A percentile compares a stretch with the other conserved stretches of the same genome.
phyloP scores from a whole-genome alignment of 2,329 filamentous ascomycete species.

The Lizonia empirigonia region DNA sequence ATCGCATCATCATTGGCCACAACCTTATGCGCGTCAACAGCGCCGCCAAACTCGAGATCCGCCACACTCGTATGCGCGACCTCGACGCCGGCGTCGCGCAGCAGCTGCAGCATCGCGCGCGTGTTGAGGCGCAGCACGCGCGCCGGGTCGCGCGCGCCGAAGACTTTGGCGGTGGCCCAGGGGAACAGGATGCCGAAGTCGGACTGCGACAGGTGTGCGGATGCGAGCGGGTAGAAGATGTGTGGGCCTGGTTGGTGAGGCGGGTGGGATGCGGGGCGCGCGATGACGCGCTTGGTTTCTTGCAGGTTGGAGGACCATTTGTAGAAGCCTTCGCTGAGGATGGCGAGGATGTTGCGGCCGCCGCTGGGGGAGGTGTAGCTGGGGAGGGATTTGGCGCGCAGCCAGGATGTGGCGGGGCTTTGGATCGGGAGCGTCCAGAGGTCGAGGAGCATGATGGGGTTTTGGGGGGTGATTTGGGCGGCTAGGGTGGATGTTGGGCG shows the following conservation, averaged over 20 bases:
- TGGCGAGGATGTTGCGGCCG: conserved; percentile 66
- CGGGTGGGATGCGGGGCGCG: conserved; percentile 60
- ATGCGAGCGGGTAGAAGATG: conserved; percentile 74
- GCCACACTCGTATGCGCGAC: conserved; percentile 49
- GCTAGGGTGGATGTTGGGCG: conserved; percentile 61
- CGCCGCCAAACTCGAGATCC: conserved; percentile 49
- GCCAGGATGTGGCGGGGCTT: conserved; percentile 64
- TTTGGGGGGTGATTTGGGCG: conserved; percentile 70
- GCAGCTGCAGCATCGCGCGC: conserved; percentile 77
- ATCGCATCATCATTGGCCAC: conserved; percentile 42
- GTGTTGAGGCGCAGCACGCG: conserved; percentile 83
- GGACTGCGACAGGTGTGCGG: conserved; percentile 81
- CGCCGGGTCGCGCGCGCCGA: conserved; percentile 69
- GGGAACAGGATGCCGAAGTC: conserved; percentile 86
- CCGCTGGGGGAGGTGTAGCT: conserved; percentile 61
- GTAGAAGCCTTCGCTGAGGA: conserved; percentile 78
- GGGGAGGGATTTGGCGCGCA: conserved; percentile 76
- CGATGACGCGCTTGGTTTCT: conserved; percentile 69
- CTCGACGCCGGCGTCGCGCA: conserved; percentile 54
- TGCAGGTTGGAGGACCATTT: conserved; percentile 77
- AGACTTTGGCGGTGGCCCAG: conserved; percentile 60
- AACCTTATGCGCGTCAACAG: conserved; percentile 8
- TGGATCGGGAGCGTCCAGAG: conserved; percentile 79
- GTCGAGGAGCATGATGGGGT: conserved; percentile 73
- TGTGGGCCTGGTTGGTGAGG: conserved; percentile 59